These are phyloP conservation scores for Botrytis galanthina DNA, from an alignment of 2,329 filamentous ascomycete genomes.

Conservation along the genomic window DNA sequence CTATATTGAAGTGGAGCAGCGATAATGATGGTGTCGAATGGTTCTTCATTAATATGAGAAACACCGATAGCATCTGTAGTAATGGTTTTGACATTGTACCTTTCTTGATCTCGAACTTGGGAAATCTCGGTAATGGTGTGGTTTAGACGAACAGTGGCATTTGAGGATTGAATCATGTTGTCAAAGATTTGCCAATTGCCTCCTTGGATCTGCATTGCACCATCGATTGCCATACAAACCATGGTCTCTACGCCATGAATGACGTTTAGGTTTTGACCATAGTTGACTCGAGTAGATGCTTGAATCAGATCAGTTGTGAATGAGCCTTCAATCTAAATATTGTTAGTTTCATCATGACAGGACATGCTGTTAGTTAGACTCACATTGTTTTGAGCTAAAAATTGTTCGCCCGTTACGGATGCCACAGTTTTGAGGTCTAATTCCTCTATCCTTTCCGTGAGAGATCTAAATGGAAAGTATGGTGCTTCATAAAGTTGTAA, in stretches of 20 bases:
- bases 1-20: conserved; percentile 83
- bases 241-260: conserved; percentile 90
- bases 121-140: conserved; percentile 64
- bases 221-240: conserved; percentile 84
- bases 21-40: conserved; percentile 78
- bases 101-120: conserved; percentile 44
- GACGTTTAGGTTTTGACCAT: conserved; percentile 80
- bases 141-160: conserved; percentile 61
- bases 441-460: conserved; percentile 66
- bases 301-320: conserved; percentile 85
- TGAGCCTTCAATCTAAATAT: conserved; percentile 52
- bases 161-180: conserved; percentile 68
- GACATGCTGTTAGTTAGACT: conserved; percentile 18
- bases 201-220: conserved; percentile 73
- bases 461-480: conserved; percentile 77
- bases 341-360: conserved; percentile 21
- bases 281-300: conserved; percentile 89
- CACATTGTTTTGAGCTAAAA: conserved; percentile 63
- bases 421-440: conserved; percentile 67
- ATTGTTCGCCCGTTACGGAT: conserved; percentile 69
- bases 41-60: conserved; percentile 28
- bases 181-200: conserved; percentile 96
- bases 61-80: conserved; percentile 21
- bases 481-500: conserved; percentile 76
- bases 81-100: conserved; percentile 47